phyloP scores from a whole-genome alignment of 257 asterid genomes.

The Capsicum rhomboideum region DNA sequence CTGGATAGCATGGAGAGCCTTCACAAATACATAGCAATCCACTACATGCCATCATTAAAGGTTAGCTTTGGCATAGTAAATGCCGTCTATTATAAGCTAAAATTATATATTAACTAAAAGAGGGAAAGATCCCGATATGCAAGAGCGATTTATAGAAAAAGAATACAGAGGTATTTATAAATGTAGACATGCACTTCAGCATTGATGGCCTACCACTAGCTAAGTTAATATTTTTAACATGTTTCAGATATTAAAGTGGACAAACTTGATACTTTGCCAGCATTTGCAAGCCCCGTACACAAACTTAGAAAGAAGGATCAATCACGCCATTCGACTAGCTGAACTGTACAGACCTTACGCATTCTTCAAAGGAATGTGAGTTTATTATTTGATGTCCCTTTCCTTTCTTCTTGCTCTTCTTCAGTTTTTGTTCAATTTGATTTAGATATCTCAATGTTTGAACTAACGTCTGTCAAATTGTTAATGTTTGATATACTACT shows the following conservation, averaged over 20 bases:
- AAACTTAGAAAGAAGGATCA: not conserved
- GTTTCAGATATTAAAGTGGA: slow-evolving; percentile 4
- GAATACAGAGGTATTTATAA: not conserved
- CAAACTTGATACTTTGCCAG: slow-evolving; percentile 6
- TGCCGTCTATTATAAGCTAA: not conserved
- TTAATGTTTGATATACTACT: too few relatives aligned
- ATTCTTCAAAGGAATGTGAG: slow-evolving; percentile 16
- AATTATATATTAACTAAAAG: not conserved
- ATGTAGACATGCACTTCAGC: not conserved
- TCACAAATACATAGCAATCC: slow-evolving; percentile 1
- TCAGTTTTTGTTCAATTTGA: not conserved
- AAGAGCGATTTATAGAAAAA: not conserved
- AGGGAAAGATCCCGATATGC: not conserved
- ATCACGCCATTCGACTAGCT: not conserved
- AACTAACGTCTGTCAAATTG: not conserved
- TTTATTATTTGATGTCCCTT: not conserved
- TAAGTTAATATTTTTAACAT: not conserved
- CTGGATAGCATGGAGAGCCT: slow-evolving; percentile 7
- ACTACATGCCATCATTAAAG: slow-evolving; percentile 11
- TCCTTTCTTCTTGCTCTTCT: not conserved
- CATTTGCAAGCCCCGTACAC: not conserved
- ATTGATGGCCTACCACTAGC: not conserved
- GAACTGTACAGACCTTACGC: slow-evolving; percentile 4
- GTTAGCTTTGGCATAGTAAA: not conserved
- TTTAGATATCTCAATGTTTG: not conserved